Evolutionary conservation across 1,139 yeast species (phyloP).

Genomic region (Yamadazyma triangularis): DNA sequence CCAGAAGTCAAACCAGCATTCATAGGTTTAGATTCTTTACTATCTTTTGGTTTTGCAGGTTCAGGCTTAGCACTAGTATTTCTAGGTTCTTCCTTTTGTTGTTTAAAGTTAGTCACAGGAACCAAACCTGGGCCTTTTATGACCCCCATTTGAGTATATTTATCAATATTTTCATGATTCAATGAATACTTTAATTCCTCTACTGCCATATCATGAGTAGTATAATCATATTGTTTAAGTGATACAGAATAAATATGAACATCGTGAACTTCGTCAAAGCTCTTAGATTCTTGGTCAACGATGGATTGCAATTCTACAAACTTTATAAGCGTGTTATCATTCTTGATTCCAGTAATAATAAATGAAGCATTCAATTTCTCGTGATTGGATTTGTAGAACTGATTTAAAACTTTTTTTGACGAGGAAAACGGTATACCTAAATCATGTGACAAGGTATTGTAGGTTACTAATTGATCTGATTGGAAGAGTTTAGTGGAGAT

Average conservation of each 20-base stretch:
- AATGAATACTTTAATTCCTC: slow-evolving; percentile 23
- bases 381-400: slow-evolving; percentile 29
- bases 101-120: slow-evolving; percentile 3
- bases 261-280: slow-evolving; percentile 18
- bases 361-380: slow-evolving; percentile 30
- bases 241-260: slow-evolving; percentile 32
- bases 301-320: slow-evolving; percentile 17
- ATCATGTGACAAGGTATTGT: slow-evolving; percentile 6
- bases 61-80: no score
- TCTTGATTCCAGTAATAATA: slow-evolving; percentile 24
- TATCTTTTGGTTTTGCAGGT: no score
- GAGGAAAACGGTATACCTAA: slow-evolving; percentile 4
- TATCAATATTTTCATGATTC: slow-evolving; percentile 14
- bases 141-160: slow-evolving; percentile 27
- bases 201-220: slow-evolving; percentile 23
- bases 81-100: no score
- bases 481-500: slow-evolving; percentile 23
- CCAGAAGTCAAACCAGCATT: slow-evolving; percentile 7
- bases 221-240: slow-evolving; percentile 13
- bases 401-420: slow-evolving; percentile 27
- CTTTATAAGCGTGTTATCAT: slow-evolving; percentile 15
- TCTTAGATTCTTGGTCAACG: slow-evolving; percentile 13
- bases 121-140: slow-evolving; percentile 30
- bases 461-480: slow-evolving; percentile 9
- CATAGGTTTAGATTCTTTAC: no score